A percentile compares a stretch with the other conserved stretches of the same genome.
These are phyloP conservation scores for Sarcodon aspratus DNA, from an alignment of 768 basidiomycete species.

Conservation along the genomic window DNA sequence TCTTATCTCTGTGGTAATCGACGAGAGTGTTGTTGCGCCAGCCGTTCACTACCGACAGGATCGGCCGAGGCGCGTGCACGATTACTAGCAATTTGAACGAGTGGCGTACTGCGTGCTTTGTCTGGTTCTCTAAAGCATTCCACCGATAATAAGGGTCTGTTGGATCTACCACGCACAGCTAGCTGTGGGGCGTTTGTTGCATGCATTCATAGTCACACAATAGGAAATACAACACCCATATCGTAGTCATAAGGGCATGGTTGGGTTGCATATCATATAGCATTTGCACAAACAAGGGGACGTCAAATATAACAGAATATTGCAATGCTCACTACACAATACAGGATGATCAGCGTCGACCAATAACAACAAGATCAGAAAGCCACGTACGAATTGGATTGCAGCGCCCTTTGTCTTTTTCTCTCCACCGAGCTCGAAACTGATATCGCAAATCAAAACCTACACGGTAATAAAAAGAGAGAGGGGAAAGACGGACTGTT, in stretches of 20 bases:
- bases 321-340: neutral
- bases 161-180: no score
- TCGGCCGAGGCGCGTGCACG: no score
- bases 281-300: neutral
- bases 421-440: conserved; percentile 99
- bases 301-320: neutral
- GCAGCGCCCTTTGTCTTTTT: conserved; percentile 99
- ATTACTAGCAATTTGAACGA: no score
- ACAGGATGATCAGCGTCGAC: neutral
- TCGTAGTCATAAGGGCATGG: neutral
- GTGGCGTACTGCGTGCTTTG: no score
- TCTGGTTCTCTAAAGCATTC: no score
- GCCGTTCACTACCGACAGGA: no score
- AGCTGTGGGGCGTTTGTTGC: no score
- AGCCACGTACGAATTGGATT: conserved; percentile 73
- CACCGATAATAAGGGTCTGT: no score
- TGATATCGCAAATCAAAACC: conserved; percentile 16
- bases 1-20: no score
- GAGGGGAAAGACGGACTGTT: conserved; percentile 59
- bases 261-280: neutral
- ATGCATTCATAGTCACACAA: no score
- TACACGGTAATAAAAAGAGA: neutral
- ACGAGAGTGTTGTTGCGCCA: no score
- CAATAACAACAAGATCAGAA: neutral
- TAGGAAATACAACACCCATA: no score